A percentile compares a stretch with the other conserved stretches of the same genome.
Conservation (phyloP, 2,329 filamentous ascomycete genomes). For the Rhytidhysteron rufulum region DNA sequence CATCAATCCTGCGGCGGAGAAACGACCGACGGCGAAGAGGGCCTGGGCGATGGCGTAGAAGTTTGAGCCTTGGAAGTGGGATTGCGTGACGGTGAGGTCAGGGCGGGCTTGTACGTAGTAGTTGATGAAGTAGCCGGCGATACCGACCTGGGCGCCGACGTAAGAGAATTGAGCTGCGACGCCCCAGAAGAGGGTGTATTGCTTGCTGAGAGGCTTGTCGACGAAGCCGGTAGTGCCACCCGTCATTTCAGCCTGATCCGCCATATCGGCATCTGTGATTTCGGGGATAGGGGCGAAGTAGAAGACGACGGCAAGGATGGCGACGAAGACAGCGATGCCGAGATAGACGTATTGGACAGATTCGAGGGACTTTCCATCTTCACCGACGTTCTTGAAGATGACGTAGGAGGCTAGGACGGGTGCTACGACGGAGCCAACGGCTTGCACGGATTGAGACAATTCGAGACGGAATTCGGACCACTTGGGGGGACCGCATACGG, state of each 20-base stretch:
- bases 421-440: slow-evolving; percentile 69
- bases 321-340: slow-evolving; percentile 71
- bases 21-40: slow-evolving; percentile 35
- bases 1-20: slow-evolving; percentile 36
- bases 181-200: slow-evolving; percentile 42
- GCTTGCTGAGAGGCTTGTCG: slow-evolving; percentile 63
- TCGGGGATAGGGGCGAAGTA: slow-evolving; percentile 57
- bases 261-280: slow-evolving; percentile 41
- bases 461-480: slow-evolving; percentile 76
- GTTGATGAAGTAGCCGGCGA: slow-evolving; percentile 48
- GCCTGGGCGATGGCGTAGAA: slow-evolving; percentile 37
- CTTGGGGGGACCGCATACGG: slow-evolving; percentile 68
- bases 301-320: slow-evolving; percentile 62
- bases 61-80: slow-evolving; percentile 33
- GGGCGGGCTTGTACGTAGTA: slow-evolving; percentile 33
- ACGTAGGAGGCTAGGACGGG: slow-evolving; percentile 70
- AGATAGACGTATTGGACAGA: slow-evolving; percentile 79
- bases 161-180: slow-evolving; percentile 53
- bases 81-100: slow-evolving; percentile 16
- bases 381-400: slow-evolving; percentile 64
- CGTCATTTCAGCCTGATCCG: slow-evolving; percentile 23
- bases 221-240: slow-evolving; percentile 47
- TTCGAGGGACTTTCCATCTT: slow-evolving; percentile 53
- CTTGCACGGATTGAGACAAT: slow-evolving; percentile 73
- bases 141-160: slow-evolving; percentile 49